Base-by-base conservation (phyloP, 2,329 filamentous ascomycete species). In the Aaosphaeria arxii region DNA sequence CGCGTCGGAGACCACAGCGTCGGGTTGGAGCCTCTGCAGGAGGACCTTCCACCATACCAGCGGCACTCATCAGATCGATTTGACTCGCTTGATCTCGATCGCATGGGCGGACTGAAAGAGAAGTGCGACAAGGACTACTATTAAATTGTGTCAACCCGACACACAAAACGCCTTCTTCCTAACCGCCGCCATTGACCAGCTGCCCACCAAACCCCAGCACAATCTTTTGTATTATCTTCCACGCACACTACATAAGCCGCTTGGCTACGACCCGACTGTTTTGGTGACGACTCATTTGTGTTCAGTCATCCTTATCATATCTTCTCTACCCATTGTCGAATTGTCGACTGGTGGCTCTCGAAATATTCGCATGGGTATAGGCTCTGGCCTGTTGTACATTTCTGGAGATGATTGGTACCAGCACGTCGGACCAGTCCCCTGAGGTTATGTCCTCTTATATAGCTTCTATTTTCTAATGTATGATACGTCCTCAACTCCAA, bases 31-130 rank as follows among this genome's bases (percentile, higher is more conserved):
- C 92, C 91, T 46, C 82, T 95, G 57, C 70, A 79, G 49, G 85
- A 88, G 50, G 86, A 91, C 41, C 81, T 96, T 40, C 92, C 94
- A 6, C 89, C 91, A 11, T 97, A 97, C 69, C 86, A 95, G 74
- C 87, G 89, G 73, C 86, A 88, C 64, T 84, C 84, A 69, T 83
- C 82, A 50, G 82, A 83, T 51, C 83, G 90, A 57, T 97, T 96
- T 75, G 89, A 96, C 70, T 94, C 91, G 4, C 84, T 99, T 61
- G 92, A 99, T 69, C 88, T 99, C 70, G 89, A 97, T 61, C 84
- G 89, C 56, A 95, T 97, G 67, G 94, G 94, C 44, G 94, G 94
- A 11, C 77, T 97, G 59, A 95, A 91, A 74, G 94, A 97, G 79
- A 96, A 95, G 79, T 82, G 87, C 53, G 82, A 87, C 55, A 69